These are phyloP conservation scores for Oehlia diaphana DNA, from an alignment of 192 early-diverging fungal genomes.

Conservation along the genomic window DNA sequence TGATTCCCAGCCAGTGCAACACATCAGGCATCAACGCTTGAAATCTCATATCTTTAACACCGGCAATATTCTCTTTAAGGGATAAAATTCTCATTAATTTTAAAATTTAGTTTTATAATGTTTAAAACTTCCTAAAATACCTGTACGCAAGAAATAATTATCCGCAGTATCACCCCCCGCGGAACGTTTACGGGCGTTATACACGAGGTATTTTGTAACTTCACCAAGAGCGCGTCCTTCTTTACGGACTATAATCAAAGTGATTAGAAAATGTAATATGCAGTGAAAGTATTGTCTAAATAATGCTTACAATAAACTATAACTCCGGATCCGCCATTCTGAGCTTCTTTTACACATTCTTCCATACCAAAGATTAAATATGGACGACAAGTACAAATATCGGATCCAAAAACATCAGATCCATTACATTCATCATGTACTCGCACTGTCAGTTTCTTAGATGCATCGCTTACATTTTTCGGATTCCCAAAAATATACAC, in stretches of 20 bases:
- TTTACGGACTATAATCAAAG: constrained; percentile 63
- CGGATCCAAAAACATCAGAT: constrained; percentile 82
- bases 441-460: constrained; percentile 78
- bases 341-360: constrained; percentile 85
- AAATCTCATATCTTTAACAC: constrained; percentile 96
- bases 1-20: constrained; percentile 93
- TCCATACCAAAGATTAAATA: constrained; percentile 88
- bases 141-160: constrained; percentile 84
- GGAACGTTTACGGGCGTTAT: constrained; percentile 88
- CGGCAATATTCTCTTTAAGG: constrained; percentile 70
- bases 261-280: neutral
- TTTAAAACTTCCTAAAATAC: constrained; percentile 18
- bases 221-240: constrained; percentile 94
- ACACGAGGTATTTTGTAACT: constrained; percentile 95
- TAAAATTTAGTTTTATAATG: neutral
- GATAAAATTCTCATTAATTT: neutral
- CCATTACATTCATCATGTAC: constrained; percentile 98
- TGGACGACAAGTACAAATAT: constrained; percentile 84
- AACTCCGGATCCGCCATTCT: constrained; percentile 89
- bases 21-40: constrained; percentile 97
- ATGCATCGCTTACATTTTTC: constrained; percentile 75
- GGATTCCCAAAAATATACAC: constrained; percentile 95
- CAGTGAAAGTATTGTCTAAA: constrained; percentile 2
- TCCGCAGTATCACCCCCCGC: constrained; percentile 86
- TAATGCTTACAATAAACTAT: constrained; percentile 81